These are phyloP conservation scores for Amphirosellinia nigrospora DNA, from an alignment of 495 filamentous ascomycete genomes.

Conservation along the genomic window DNA sequence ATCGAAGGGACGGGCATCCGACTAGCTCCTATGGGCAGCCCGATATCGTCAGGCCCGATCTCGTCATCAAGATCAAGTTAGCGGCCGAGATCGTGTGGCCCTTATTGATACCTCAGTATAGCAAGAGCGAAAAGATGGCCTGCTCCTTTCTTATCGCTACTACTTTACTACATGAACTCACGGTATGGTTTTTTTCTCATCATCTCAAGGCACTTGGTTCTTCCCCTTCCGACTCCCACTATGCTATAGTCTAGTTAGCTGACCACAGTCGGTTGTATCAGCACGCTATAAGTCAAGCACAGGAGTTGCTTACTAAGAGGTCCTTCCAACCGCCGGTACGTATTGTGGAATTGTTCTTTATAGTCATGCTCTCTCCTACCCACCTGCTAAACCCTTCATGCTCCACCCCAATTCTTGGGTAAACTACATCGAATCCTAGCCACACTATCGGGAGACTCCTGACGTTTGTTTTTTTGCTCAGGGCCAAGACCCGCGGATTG, in stretches of 20 bases:
- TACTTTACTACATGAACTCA: slow-evolving; percentile 44
- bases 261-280: slow-evolving; percentile 20
- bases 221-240: not conserved
- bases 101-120: slow-evolving; percentile 38
- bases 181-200: slow-evolving; percentile 28
- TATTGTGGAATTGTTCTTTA: not conserved
- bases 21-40: no score
- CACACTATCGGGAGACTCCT: not conserved
- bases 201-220: not conserved
- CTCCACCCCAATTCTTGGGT: not conserved
- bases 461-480: not conserved
- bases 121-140: slow-evolving; percentile 39
- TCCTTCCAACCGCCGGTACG: not conserved
- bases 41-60: no score
- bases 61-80: slow-evolving; percentile 15
- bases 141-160: slow-evolving; percentile 33
- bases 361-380: not conserved
- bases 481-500: not conserved
- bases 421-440: not conserved
- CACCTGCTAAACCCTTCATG: not conserved
- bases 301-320: not conserved
- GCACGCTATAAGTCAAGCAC: slow-evolving; percentile 34
- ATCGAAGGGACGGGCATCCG: not conserved
- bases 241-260: not conserved
- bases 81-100: slow-evolving; percentile 44